phyloP scores from a whole-genome alignment of 345 rosid genomes.

The Citrus maxima region DNA sequence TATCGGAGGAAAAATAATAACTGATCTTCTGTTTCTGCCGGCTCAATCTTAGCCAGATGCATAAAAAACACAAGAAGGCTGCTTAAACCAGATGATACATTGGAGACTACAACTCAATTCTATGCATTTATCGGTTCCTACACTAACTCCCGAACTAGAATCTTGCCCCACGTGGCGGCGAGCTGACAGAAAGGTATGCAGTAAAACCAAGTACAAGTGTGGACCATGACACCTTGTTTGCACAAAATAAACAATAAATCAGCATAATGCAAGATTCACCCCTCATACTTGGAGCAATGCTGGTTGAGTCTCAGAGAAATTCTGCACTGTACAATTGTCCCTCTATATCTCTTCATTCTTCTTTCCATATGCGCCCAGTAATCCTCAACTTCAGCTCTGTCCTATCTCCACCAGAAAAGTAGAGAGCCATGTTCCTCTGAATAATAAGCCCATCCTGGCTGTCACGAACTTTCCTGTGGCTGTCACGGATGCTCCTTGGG shows the following conservation, averaged over 20 bases:
- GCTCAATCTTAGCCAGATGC: background rate
- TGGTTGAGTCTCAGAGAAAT: background rate
- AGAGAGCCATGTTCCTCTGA: conserved; percentile 77
- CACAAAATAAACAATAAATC: background rate
- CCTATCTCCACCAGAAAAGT: conserved; percentile 79
- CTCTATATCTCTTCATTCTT: conserved; percentile 38
- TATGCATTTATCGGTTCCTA: conserved; percentile 6
- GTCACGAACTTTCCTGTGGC: conserved; percentile 85
- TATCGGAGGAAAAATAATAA: background rate
- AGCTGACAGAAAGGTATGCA: background rate
- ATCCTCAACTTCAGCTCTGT: conserved; percentile 80
- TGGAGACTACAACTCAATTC: background rate
- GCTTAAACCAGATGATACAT: background rate
- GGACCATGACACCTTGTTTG: background rate
- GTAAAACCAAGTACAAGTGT: background rate
- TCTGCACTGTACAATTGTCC: conserved; percentile 23
- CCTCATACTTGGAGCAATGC: conserved; percentile 4
- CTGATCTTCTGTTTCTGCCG: background rate
- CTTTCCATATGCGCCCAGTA: conserved; percentile 89
- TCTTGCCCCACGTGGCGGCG: background rate
- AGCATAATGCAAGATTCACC: conserved; percentile 16
- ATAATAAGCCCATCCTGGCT: conserved; percentile 84
- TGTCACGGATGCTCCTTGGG: conserved; percentile 83
- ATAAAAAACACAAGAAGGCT: background rate
- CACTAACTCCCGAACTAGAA: background rate